Evolutionary conservation across 2,329 filamentous ascomycete species (phyloP).

Genomic region (Dothidotthia symphoricarpi): DNA sequence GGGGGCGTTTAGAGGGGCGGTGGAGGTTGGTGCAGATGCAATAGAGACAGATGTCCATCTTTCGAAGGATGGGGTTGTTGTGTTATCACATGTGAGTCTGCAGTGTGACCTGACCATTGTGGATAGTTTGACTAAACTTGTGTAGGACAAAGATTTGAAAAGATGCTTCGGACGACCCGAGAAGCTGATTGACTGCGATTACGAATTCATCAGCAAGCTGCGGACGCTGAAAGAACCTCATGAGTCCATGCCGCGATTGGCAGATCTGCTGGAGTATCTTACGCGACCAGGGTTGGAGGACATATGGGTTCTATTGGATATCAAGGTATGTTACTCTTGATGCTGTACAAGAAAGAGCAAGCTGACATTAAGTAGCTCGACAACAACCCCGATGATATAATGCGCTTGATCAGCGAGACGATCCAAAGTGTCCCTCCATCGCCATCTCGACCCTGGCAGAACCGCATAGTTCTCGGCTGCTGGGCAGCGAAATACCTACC

Average conservation of each 20-base stretch:
- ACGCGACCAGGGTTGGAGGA: slow-evolving; percentile 61
- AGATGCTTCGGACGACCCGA: slow-evolving; percentile 77
- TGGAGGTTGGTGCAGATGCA: slow-evolving; percentile 72
- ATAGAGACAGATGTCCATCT: slow-evolving; percentile 88
- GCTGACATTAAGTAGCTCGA: slow-evolving; percentile 54
- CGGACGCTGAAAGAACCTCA: slow-evolving; percentile 66
- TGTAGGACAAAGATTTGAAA: slow-evolving; percentile 69
- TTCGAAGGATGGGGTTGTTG: slow-evolving; percentile 76
- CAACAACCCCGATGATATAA: slow-evolving; percentile 68
- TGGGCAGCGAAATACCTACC: slow-evolving; percentile 77
- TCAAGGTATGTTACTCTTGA: slow-evolving; percentile 65
- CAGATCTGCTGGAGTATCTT: slow-evolving; percentile 72
- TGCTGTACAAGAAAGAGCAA: neutral
- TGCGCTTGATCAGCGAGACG: slow-evolving; percentile 65
- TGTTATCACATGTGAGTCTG: slow-evolving; percentile 71
- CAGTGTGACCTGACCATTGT: neutral
- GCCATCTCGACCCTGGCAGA: slow-evolving; percentile 60
- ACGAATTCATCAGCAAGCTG: slow-evolving; percentile 68
- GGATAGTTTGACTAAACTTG: slow-evolving; percentile 7
- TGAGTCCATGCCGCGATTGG: slow-evolving; percentile 69
- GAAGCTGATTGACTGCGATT: slow-evolving; percentile 72
- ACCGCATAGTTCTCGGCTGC: slow-evolving; percentile 74
- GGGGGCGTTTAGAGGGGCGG: slow-evolving; percentile 70
- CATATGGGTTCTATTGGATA: slow-evolving; percentile 81
- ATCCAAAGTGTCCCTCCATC: slow-evolving; percentile 54